A percentile compares a stretch with the other conserved stretches of the same genome.
These are phyloP conservation scores for Macrolepiota albuminosa DNA, from an alignment of 768 basidiomycete genomes.

Conservation along the genomic window DNA sequence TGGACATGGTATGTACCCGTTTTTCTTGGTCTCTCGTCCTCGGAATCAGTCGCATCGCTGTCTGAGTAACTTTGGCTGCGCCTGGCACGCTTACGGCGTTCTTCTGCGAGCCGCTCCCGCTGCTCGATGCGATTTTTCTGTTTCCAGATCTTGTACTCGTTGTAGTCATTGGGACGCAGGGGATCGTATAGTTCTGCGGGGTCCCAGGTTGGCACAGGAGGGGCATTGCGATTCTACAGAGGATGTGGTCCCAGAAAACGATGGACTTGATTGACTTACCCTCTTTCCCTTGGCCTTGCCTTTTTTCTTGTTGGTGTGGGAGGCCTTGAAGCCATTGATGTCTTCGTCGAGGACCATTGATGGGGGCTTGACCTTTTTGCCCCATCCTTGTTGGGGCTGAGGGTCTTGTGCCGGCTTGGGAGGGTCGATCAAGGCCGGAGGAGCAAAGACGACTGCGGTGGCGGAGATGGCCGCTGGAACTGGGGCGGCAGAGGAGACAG, in stretches of 20 bases:
- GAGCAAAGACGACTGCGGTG: slow-evolving; percentile 68
- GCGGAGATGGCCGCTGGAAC: slow-evolving; percentile 16
- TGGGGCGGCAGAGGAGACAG: slow-evolving; percentile 36
- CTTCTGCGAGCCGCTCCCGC: slow-evolving; percentile 61
- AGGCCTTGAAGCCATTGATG: slow-evolving; percentile 73
- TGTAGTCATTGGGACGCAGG: slow-evolving; percentile 81
- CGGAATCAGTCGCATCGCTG: slow-evolving; percentile 59
- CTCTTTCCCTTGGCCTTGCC: slow-evolving; percentile 59
- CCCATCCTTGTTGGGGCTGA: slow-evolving; percentile 69
- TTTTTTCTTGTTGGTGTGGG: slow-evolving; percentile 51
- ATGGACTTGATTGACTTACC: slow-evolving; percentile 31
- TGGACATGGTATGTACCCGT: slow-evolving; percentile 41
- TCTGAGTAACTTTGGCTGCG: slow-evolving; percentile 61
- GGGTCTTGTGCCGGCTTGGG: slow-evolving; percentile 23
- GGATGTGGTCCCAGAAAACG: slow-evolving; percentile 3
- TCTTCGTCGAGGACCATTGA: slow-evolving; percentile 90
- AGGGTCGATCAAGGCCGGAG: slow-evolving; percentile 51
- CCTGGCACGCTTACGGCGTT: slow-evolving; percentile 51
- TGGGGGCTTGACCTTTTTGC: slow-evolving; percentile 85
- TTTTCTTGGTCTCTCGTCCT: slow-evolving; percentile 63
- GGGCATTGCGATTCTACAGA: slow-evolving; percentile 55
- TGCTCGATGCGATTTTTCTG: slow-evolving; percentile 71
- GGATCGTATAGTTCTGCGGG: slow-evolving; percentile 79
- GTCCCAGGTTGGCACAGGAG: slow-evolving; percentile 61
- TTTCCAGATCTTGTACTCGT: slow-evolving; percentile 82